Evolutionary conservation across 2,329 filamentous ascomycete species (phyloP).

Genomic region (Aureobasidium sp.): DNA sequence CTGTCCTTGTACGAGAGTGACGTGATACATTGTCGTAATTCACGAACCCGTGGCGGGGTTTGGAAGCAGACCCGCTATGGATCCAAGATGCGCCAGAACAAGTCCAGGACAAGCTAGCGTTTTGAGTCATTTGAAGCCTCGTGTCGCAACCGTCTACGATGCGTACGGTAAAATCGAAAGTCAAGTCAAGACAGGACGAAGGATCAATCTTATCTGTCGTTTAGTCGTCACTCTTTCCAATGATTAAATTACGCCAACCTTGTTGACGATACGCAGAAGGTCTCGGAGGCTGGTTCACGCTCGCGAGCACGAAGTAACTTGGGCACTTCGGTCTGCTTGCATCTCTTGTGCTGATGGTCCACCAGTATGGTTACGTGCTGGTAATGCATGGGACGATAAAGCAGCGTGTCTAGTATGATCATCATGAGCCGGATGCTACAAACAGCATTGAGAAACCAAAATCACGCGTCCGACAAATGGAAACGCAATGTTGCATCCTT

Average conservation of each 20-base stretch:
- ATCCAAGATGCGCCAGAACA: background rate
- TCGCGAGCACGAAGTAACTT: background rate
- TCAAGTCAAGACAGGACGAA: background rate
- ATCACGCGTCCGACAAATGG: no score
- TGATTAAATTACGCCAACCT: background rate
- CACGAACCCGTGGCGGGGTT: background rate
- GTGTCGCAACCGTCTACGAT: background rate
- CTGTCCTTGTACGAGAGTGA: background rate
- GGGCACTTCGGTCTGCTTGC: background rate
- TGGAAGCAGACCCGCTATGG: background rate
- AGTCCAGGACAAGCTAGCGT: background rate
- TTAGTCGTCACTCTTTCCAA: background rate
- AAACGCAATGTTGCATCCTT: no score
- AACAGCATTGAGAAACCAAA: no score
- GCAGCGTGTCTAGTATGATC: no score
- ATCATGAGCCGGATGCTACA: no score
- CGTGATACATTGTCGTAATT: background rate
- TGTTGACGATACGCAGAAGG: background rate
- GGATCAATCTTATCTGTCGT: background rate
- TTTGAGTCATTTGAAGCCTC: background rate
- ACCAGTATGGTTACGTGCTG: background rate
- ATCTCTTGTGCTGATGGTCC: background rate
- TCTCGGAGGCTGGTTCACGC: background rate
- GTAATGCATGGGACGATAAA: no score
- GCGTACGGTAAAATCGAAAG: background rate